Conservation (phyloP, 306 rosid genomes). For the Neltuma alba region DNA sequence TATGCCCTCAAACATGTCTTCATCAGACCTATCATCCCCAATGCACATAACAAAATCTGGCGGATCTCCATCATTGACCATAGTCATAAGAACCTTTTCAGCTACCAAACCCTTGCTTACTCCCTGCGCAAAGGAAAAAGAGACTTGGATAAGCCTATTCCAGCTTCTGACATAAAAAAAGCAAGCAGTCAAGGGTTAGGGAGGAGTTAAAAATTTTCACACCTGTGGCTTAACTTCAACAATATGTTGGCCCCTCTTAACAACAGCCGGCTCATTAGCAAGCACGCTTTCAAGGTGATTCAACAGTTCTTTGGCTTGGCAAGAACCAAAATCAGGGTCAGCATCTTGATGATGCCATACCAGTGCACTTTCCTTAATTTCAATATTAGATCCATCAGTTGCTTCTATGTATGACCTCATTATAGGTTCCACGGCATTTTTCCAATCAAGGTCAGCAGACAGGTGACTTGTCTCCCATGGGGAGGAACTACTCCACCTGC, state of each 20-base stretch:
- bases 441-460: slow-evolving; percentile 77
- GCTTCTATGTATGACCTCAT: slow-evolving; percentile 78
- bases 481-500: slow-evolving; percentile 65
- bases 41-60: slow-evolving; percentile 86
- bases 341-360: slow-evolving; percentile 97
- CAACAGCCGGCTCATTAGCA: slow-evolving; percentile 77
- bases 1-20: slow-evolving; percentile 89
- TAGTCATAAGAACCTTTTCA: slow-evolving; percentile 60
- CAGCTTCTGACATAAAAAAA: slow-evolving; percentile 24
- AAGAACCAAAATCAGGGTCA: slow-evolving; percentile 86
- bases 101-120: slow-evolving; percentile 81
- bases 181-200: background rate
- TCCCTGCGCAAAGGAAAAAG: slow-evolving; percentile 54
- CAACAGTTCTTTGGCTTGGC: slow-evolving; percentile 82
- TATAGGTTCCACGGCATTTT: slow-evolving; percentile 69
- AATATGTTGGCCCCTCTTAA: slow-evolving; percentile 73
- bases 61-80: slow-evolving; percentile 55
- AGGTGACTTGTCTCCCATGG: slow-evolving; percentile 74
- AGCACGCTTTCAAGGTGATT: slow-evolving; percentile 78
- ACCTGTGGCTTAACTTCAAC: slow-evolving; percentile 97
- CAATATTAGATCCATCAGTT: slow-evolving; percentile 85
- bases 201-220: background rate
- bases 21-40: slow-evolving; percentile 89
- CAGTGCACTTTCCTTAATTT: slow-evolving; percentile 75
- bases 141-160: slow-evolving; percentile 8